These are phyloP conservation scores for Hemileccinum impolitum DNA, from an alignment of 768 basidiomycete genomes.

Conservation along the genomic window DNA sequence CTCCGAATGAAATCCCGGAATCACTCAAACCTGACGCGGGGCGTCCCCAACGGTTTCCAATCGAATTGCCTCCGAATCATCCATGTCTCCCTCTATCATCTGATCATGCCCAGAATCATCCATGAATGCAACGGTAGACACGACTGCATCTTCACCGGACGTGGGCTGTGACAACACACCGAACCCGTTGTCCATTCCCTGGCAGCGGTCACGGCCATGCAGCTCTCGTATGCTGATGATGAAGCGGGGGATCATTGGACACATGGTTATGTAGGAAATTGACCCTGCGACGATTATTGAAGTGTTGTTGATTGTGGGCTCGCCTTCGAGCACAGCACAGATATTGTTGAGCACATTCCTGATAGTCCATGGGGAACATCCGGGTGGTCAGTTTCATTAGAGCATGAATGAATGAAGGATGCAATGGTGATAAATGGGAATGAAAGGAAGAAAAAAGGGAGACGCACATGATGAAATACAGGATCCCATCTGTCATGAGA, in stretches of 20 bases:
- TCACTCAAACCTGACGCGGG: constrained; percentile 19
- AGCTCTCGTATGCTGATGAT: constrained; percentile 1
- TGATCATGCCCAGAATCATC: not conserved
- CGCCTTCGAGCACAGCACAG: not conserved
- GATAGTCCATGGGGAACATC: too few relatives aligned
- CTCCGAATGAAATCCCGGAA: too few relatives aligned
- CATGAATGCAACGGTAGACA: not conserved
- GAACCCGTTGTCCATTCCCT: not conserved
- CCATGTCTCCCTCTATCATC: not conserved
- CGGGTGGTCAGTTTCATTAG: too few relatives aligned
- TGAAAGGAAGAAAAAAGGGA: not conserved
- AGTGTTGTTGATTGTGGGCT: not conserved
- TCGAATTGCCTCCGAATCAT: not conserved
- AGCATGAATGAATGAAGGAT: too few relatives aligned
- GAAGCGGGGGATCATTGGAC: not conserved
- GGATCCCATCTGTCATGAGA: not conserved
- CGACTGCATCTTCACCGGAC: too few relatives aligned
- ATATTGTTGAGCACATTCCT: not conserved
- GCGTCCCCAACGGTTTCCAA: not conserved
- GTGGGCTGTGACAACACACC: not conserved
- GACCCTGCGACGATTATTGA: not conserved
- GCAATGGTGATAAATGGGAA: not conserved
- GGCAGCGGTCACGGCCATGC: too few relatives aligned
- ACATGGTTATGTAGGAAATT: not conserved
- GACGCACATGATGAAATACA: constrained; percentile 2